Evolutionary conservation across 106 monocot species (phyloP).

Genomic region (Platanthera zijinensis): DNA sequence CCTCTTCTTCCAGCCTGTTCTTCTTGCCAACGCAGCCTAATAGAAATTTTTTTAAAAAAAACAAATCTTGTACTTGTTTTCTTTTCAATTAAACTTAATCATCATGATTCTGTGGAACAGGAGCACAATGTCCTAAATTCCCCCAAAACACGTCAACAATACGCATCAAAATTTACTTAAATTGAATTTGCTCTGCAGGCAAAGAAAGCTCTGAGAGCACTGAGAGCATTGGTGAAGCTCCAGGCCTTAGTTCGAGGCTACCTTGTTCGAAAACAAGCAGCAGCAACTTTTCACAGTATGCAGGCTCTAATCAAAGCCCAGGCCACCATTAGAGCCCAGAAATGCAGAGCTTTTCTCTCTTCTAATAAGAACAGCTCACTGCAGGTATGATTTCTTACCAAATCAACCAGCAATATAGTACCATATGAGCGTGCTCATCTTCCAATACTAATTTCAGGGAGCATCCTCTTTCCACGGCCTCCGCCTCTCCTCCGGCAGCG

Average conservation of each 20-base stretch:
- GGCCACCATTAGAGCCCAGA: slow-evolving; percentile 28
- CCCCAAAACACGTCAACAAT: no score
- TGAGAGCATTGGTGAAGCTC: slow-evolving; percentile 25
- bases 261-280: slow-evolving; percentile 69
- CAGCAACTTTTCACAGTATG: slow-evolving; percentile 44
- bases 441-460: slow-evolving; percentile 17
- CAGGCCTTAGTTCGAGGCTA: slow-evolving; percentile 70
- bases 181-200: slow-evolving; percentile 31
- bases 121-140: no score
- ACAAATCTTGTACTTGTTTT: no score
- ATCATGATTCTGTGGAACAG: no score
- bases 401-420: not conserved
- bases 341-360: slow-evolving; percentile 10
- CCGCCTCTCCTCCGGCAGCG: slow-evolving; percentile 15
- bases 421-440: slow-evolving; percentile 2
- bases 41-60: no score
- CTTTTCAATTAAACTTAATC: no score
- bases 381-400: not conserved
- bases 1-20: not conserved
- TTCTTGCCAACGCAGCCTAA: not conserved
- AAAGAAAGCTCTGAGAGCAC: slow-evolving; percentile 73
- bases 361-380: not conserved
- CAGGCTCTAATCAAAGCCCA: slow-evolving; percentile 69
- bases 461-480: slow-evolving; percentile 21
- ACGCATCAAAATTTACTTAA: no score